Conservation (phyloP, 1,284 basidiomycete genomes). For the Agaricales sp. region DNA sequence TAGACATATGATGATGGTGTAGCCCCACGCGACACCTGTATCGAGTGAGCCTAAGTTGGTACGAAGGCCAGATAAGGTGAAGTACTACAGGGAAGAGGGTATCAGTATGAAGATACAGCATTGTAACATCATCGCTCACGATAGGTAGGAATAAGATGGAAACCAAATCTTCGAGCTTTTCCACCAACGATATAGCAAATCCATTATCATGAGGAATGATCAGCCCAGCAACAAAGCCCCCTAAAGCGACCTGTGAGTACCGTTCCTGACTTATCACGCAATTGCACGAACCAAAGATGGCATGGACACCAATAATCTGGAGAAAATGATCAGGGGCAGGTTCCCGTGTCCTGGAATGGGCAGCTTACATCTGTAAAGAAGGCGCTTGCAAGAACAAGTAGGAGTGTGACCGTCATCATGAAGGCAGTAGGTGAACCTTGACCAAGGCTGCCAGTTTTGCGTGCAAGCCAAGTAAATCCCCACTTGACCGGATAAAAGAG, state of each 20-base stretch:
- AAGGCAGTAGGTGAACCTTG: constrained; percentile 61
- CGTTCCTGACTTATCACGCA: no score
- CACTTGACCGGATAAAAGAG: constrained; percentile 59
- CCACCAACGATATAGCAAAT: constrained; percentile 67
- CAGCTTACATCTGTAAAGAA: constrained; percentile 67
- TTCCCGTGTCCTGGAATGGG: no score
- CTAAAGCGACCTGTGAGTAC: no score
- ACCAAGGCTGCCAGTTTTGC: constrained; percentile 66
- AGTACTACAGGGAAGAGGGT: constrained; percentile 43
- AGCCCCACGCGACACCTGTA: constrained; percentile 78
- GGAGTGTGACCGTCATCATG: constrained; percentile 73
- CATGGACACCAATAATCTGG: constrained; percentile 63
- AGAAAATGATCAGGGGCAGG: not conserved
- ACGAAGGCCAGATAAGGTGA: constrained; percentile 70
- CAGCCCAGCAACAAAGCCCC: constrained; percentile 82
- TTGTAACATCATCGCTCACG: constrained; percentile 30
- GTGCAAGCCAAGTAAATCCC: constrained; percentile 58
- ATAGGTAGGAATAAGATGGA: constrained; percentile 74
- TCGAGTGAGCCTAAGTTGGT: constrained; percentile 79
- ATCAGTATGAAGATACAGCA: not conserved
- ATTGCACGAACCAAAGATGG: constrained; percentile 64
- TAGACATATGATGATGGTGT: constrained; percentile 70
- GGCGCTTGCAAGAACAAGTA: constrained; percentile 69
- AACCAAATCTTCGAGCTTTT: constrained; percentile 73
- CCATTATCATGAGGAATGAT: constrained; percentile 86